Base-by-base conservation (phyloP, 257 asterid species). In the Solanum sitiens region DNA sequence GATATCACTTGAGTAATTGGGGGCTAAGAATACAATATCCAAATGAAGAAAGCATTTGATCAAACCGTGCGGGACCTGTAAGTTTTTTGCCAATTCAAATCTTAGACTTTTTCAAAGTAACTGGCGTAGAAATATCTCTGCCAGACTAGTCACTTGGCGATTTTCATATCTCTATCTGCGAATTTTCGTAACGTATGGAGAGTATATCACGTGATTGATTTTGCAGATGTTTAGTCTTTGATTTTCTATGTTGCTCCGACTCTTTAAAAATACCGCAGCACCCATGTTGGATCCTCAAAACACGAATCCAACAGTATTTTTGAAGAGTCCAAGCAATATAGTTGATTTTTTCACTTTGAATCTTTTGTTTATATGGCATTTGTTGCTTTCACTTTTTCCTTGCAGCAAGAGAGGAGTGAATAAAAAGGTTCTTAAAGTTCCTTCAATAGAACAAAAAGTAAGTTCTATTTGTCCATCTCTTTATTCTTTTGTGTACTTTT, bases 381-480 rank as follows among this genome's bases (percentile, higher is more conserved):
- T 82, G 70, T 82, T 82, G 85, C 70, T 82, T 86, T 72, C 85
- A 89, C 61, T 88, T 61, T 88, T 85, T 79, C 86, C 84, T 86
- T 95, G 95, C 96, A 95, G 98, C 73, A 94, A 94, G 94, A 93
- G 98, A 90, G 98, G 88, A 91, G 98, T 95, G 85, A 95, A 95
- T 91, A 95, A 93, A 93, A 95, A 95, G 87, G 98, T 95, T 87
- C 96, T 95, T 59, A 95, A 95, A 89, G 98, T 95, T 88, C 96
- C 98, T 89, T 91, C 98, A 37, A 91, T 94, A 88, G 98, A 95
- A 88, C 98, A 94, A 87, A 95, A 95, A 95, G 98, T 94, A 89
- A 86, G 85, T 86, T 20, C 70, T 30, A 18, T 50, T 30, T 82
- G 70, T 25, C 13, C 68, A 18, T 82, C 18, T 47, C 53, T 53